Evolutionary conservation across 2,329 filamentous ascomycete genomes (phyloP), one percentile per base, ranked within the genome.

Genomic region (Fusarium redolens): DNA sequence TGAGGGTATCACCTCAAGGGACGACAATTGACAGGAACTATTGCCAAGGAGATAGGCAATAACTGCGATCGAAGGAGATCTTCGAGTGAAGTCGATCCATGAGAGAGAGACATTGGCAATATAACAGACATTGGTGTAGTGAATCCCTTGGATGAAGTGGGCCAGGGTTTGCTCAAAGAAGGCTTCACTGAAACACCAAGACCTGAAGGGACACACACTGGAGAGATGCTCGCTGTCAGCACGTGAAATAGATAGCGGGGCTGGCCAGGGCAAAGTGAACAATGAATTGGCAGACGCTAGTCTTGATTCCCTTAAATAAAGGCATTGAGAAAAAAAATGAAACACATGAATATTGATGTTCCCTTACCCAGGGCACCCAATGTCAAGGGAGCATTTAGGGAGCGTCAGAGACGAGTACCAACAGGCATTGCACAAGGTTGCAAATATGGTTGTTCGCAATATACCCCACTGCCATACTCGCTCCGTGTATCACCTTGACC

Each of bases 291-390:
- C 18, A 20, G 28, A 55, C 38, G 33, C 63, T 74, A 72, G 43
- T 50, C 37, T 20, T 25, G 48, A 20, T 48, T 22, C 64, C 51
- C 51, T 55, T 25, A n/a, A 17, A 18, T 15, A 45, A 56, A 52
- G 17, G 15, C 10, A 61, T 68, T 59, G 22, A 63, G 18, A 15
- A 15, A 18, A 30, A 61, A 18, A 30, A 61, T 18, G 35, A 56
- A 40, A 38, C 14, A 50, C 14, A 45, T 44, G 54, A 44, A 43
- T 54, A 68, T 51, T 57, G 31, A 45, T 17, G 48, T 58, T 63
- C 71, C 72, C 72, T 74, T 70, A 11, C 52, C 44, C 55, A 72
- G 68, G 71, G 71, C 35, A 43, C 45, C 20, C 50, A 11, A 31
- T 50, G n/a, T 44, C 7, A 67, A 55, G 65, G 47, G 69, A 51